These are phyloP conservation scores for Maudiozyma bulderi DNA, from an alignment of 805 yeast genomes.

Conservation along the genomic window DNA sequence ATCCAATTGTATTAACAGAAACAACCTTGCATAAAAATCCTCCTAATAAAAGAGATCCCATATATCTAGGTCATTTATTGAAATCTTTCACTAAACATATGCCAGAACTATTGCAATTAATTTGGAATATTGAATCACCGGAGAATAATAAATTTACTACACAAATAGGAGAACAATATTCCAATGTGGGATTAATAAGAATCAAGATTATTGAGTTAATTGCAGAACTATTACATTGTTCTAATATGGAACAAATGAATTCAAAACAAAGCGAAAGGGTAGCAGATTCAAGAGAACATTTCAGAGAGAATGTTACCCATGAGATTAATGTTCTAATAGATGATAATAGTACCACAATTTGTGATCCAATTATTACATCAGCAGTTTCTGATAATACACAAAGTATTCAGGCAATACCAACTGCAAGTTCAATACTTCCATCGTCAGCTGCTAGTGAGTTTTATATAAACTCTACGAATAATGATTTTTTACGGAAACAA, in stretches of 20 bases:
- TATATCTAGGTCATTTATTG: slow-evolving; percentile 78
- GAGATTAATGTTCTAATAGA: slow-evolving; percentile 5
- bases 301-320: slow-evolving; percentile 13
- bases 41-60: slow-evolving; percentile 83
- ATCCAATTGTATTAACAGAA: slow-evolving; percentile 66
- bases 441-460: neutral
- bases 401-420: too few relatives aligned
- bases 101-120: slow-evolving; percentile 12
- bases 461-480: slow-evolving; percentile 23
- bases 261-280: slow-evolving; percentile 63
- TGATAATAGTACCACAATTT: neutral
- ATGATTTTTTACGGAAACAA: slow-evolving; percentile 35
- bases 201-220: slow-evolving; percentile 85
- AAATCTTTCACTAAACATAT: slow-evolving; percentile 60
- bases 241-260: slow-evolving; percentile 90
- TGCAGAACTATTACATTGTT: slow-evolving; percentile 91
- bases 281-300: slow-evolving; percentile 32
- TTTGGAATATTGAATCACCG: slow-evolving; percentile 6
- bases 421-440: neutral
- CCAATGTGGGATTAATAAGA: slow-evolving; percentile 81
- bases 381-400: too few relatives aligned
- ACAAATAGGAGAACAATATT: slow-evolving; percentile 50
- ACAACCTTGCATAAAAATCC: slow-evolving; percentile 74
- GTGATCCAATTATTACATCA: neutral
- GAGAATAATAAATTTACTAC: slow-evolving; percentile 33